A percentile compares a stretch with the other conserved stretches of the same genome.
These are phyloP conservation scores for Galeopsis tetrahit DNA, from an alignment of 257 asterid genomes.

Conservation along the genomic window DNA sequence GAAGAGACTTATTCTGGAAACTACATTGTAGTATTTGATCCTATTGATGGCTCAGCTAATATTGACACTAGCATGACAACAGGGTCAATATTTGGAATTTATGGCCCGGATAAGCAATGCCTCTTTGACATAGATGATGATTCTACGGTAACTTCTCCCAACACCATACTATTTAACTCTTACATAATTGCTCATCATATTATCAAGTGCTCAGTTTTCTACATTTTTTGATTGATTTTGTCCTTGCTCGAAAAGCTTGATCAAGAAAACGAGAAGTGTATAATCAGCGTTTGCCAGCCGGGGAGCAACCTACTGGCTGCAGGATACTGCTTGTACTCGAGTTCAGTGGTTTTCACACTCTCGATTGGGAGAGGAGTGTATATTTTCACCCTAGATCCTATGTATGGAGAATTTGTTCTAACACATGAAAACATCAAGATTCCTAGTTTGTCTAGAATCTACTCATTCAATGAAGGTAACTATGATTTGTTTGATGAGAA, in stretches of 20 bases:
- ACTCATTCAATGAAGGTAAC: conserved; percentile 89
- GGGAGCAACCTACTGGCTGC: conserved; percentile 88
- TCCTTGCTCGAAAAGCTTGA: conserved; percentile 53
- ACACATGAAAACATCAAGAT: conserved; percentile 75
- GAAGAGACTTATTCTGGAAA: conserved; percentile 89
- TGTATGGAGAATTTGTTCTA: conserved; percentile 71
- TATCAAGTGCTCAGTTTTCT: background rate
- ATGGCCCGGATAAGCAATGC: conserved; percentile 73
- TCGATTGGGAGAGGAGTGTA: conserved; percentile 75
- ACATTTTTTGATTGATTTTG: background rate
- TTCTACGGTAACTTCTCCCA: conserved; percentile 46
- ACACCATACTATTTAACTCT: no score
- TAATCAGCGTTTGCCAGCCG: conserved; percentile 80
- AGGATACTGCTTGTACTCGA: conserved; percentile 85
- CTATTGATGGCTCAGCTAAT: conserved; percentile 88
- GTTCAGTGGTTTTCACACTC: conserved; percentile 71
- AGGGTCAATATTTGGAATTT: conserved; percentile 85
- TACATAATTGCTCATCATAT: background rate
- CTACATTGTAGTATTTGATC: conserved; percentile 86
- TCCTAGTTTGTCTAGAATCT: conserved; percentile 63
- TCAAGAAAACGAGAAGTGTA: conserved; percentile 61
- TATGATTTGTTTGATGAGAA: conserved; percentile 75
- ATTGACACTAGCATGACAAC: conserved; percentile 81
- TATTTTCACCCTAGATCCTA: conserved; percentile 68
- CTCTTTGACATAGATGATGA: conserved; percentile 59